Evolutionary conservation across 2,329 filamentous ascomycete species (phyloP), one percentile per base, ranked within the genome.

Genomic region (Diplodia scrobiculata): DNA sequence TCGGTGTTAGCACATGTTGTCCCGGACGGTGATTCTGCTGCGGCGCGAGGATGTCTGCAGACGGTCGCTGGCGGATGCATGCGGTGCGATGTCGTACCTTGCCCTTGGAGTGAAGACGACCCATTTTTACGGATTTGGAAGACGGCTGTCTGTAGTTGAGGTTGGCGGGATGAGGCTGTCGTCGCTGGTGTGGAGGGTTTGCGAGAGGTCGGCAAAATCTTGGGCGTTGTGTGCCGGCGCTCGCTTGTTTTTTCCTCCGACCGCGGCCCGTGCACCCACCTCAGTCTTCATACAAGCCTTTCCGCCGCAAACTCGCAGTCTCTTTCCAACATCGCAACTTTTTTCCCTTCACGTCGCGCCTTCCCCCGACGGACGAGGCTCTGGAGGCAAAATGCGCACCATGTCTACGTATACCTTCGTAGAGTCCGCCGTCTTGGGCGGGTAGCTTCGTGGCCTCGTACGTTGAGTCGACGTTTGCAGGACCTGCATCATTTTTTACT

Each of bases 81-180:
- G 17, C 25, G 32, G 36, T 25, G 38, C 51, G 4, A 41, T 32
- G 32, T 36, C 52, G 52, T 58, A 65, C 63, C 63, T 65, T 62
- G 41, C 60, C 68, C 79, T 97, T 97, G 88, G 87, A 91, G 90
- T 99, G 96, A 90, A 98, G 89, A 87, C 94, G 89, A 89, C 93
- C 92, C 92, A 96, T 96, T 74, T 83, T 91, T 82, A 77, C 75
- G 73, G 75, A 64, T 69, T 67, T 53, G 32, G 62, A 50, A 50
- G 58, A 50, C 58, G 58, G 58, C 58, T 62, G 58, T 62, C 58
- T 17, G n/a, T 64, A 63, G 38, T 74, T 67, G 66, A 69, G 67
- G 68, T 68, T 67, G 58, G 72, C 72, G 68, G 67, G 65, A 66
- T 71, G 54, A 68, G 66, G 50, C 36, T 64, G 65, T 62, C 64